Evolutionary conservation across 345 rosid species (phyloP).

Genomic region (Melaleuca alternifolia): DNA sequence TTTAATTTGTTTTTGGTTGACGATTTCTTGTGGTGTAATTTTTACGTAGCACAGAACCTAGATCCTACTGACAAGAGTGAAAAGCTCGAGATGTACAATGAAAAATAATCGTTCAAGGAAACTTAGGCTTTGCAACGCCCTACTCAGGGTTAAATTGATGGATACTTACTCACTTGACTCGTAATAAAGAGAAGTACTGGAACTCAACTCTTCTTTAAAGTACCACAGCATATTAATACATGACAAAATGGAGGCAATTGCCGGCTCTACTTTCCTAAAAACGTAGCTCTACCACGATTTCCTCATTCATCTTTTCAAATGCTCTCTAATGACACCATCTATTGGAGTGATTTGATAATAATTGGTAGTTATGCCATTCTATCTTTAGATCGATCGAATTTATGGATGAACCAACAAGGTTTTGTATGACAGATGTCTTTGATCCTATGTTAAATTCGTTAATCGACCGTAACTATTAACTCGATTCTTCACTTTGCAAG

Average conservation of each 20-base stretch:
- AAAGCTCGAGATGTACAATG: neutral
- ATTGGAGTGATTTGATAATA: neutral
- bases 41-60: neutral
- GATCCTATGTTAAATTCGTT: neutral
- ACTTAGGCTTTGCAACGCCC: neutral
- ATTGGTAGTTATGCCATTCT: neutral
- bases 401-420: neutral
- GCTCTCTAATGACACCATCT: neutral
- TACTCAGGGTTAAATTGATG: neutral
- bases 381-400: neutral
- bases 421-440: neutral
- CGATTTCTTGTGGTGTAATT: neutral
- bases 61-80: accelerated
- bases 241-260: neutral
- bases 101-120: neutral
- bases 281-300: neutral
- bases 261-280: neutral
- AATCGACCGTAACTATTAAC: neutral
- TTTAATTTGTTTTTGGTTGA: neutral
- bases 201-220: neutral
- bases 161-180: neutral
- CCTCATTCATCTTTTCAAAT: neutral
- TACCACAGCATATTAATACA: neutral
- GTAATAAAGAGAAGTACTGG: neutral
- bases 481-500: neutral